These are phyloP conservation scores for Penicillium egyptiacum DNA, from an alignment of 495 filamentous ascomycete species.

Conservation along the genomic window DNA sequence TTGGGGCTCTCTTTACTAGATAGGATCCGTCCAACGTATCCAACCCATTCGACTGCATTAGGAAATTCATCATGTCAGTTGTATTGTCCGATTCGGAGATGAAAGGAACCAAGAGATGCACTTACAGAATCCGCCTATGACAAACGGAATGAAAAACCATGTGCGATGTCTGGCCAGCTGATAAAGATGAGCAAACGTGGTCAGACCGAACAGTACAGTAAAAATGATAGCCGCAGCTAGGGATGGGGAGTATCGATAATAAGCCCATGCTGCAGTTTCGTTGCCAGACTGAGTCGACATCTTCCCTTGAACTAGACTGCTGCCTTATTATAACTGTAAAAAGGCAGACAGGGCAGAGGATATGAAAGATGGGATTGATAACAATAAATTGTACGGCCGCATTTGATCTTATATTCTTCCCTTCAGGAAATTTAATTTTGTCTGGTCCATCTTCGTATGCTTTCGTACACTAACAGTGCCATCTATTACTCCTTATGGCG, in stretches of 20 bases:
- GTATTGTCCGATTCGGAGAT: background rate
- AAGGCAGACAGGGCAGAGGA: too few relatives aligned
- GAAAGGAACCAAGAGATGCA: background rate
- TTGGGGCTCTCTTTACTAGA: constrained; percentile 32
- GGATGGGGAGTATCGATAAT: constrained; percentile 46
- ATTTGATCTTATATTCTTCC: too few relatives aligned
- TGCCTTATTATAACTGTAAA: too few relatives aligned
- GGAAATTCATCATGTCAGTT: background rate
- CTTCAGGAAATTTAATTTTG: too few relatives aligned
- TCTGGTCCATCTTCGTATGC: too few relatives aligned
- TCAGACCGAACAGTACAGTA: constrained; percentile 45
- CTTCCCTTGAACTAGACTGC: too few relatives aligned
- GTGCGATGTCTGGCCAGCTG: constrained; percentile 44
- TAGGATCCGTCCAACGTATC: constrained; percentile 40
- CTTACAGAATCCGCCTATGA: constrained; percentile 55
- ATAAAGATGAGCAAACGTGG: constrained; percentile 45
- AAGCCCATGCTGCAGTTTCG: too few relatives aligned
- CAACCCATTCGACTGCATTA: constrained; percentile 39
- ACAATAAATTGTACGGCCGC: too few relatives aligned
- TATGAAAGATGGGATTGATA: too few relatives aligned
- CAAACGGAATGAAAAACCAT: constrained; percentile 58
- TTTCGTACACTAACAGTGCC: too few relatives aligned
- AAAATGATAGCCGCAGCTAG: constrained; percentile 50
- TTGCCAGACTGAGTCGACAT: too few relatives aligned
- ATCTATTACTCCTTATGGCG: too few relatives aligned